Conservation (phyloP, 164 flowering plant genomes). For the Houttuynia cordata region DNA sequence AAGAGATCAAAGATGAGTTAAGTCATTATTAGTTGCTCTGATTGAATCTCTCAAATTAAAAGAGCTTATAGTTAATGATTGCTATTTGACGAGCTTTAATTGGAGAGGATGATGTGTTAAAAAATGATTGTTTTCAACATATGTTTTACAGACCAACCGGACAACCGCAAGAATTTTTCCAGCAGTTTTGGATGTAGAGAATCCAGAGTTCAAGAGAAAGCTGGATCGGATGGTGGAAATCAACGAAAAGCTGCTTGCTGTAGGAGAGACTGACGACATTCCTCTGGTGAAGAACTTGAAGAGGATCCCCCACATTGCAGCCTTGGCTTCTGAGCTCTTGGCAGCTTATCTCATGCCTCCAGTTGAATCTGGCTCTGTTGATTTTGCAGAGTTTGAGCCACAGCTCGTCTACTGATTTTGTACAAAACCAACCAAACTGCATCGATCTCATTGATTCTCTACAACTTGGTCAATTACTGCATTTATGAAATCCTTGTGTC, state of each 20-base stretch:
- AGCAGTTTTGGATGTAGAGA: constrained; percentile 91
- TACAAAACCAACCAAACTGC: constrained; percentile 12
- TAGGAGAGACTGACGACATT: constrained; percentile 53
- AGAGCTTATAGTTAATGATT: too few relatives aligned
- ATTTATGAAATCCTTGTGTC: too few relatives aligned
- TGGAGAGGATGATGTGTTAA: too few relatives aligned
- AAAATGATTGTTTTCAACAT: too few relatives aligned
- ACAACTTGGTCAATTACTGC: too few relatives aligned
- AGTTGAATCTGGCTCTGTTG: constrained; percentile 90
- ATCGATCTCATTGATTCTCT: neutral
- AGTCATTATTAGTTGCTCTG: too few relatives aligned
- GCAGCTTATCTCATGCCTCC: constrained; percentile 97
- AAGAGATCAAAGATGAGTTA: too few relatives aligned
- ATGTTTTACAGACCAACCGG: constrained; percentile 66
- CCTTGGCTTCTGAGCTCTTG: constrained; percentile 64
- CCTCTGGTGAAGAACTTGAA: constrained; percentile 76
- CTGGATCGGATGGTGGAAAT: constrained; percentile 90
- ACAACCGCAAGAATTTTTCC: constrained; percentile 97
- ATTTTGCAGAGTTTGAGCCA: constrained; percentile 87
- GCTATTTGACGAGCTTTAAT: too few relatives aligned
- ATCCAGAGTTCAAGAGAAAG: constrained; percentile 95
- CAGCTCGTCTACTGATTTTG: constrained; percentile 58
- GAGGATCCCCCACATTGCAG: constrained; percentile 76
- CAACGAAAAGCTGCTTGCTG: constrained; percentile 51
- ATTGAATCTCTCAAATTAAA: too few relatives aligned